phyloP scores from a whole-genome alignment of 352 stramenopile species.

The Pythium brassicae region DNA sequence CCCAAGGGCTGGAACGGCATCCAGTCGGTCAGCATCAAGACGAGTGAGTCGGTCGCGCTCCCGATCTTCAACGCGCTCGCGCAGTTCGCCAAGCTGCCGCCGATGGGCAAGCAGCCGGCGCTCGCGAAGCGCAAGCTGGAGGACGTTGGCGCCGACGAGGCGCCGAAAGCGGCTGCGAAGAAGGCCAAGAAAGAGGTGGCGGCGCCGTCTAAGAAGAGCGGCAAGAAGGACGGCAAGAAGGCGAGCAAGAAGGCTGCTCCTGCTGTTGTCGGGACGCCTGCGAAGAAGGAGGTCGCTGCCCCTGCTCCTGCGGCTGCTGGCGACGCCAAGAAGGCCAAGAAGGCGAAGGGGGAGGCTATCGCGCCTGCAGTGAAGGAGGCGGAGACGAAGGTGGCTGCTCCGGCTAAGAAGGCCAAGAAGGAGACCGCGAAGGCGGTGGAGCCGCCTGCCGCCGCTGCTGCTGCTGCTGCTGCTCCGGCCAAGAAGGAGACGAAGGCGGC shows the following conservation, averaged over 20 bases:
- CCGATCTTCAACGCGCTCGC: conserved; percentile 88
- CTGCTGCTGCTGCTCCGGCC: not conserved
- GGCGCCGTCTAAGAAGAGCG: conserved; percentile 17
- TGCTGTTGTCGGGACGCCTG: too few species aligned
- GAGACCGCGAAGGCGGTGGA: not conserved
- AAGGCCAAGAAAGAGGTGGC: conserved; percentile 7
- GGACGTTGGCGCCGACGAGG: conserved; percentile 22
- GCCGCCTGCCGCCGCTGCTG: too few species aligned
- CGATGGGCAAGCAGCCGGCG: conserved; percentile 40
- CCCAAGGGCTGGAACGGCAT: conserved; percentile 90
- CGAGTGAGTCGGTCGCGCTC: conserved; percentile 78
- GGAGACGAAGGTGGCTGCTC: too few species aligned
- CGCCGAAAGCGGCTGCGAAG: conserved; percentile 7
- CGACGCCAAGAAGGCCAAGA: too few species aligned
- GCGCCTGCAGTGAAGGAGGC: too few species aligned
- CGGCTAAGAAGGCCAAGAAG: not conserved
- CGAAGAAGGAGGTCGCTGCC: too few species aligned
- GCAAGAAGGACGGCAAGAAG: conserved; percentile 23
- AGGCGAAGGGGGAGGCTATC: too few species aligned
- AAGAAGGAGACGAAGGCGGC: conserved; percentile 10
- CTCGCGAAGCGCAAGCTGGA: conserved; percentile 68
- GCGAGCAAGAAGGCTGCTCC: not conserved
- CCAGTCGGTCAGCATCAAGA: conserved; percentile 91
- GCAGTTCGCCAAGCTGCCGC: conserved; percentile 55
- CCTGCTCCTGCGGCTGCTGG: too few species aligned